Evolutionary conservation across 805 yeast species (phyloP), one percentile per base, ranked within the genome.

Genomic region (Myxozyma kluyveri): DNA sequence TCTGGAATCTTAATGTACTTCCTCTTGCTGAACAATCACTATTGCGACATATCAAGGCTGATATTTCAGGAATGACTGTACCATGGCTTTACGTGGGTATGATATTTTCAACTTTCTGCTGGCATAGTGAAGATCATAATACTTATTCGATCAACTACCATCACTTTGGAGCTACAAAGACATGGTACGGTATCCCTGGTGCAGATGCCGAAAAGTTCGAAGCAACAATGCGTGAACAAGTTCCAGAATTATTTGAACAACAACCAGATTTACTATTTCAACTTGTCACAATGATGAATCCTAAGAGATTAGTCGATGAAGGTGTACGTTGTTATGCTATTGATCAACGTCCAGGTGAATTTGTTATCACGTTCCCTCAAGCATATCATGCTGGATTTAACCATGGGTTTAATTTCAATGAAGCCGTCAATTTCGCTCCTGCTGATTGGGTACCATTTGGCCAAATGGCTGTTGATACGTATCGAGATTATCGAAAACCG

Each of bases 21-120:
- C 72, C 74, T 2, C 60, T 65, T n/a, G 58, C 54, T 35, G 62
- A 64, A 40, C 54, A 60, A 42, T 71, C 74, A 1, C 59, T 71
- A 18, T 65, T 70, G 44, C 61, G 66, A 24, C 58, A 65, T 44
- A 61, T 71, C 45, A 60, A 62, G 39, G 42, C 62, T 9, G 70
- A 67, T 40, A 62, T 91, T 1, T 84, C 96, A 0, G 98, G 98
- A 0, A 90, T 90, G 88, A 89, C 97, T 0, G 78, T 86, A 18
- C 98, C 98, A 0, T 90, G 98, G 98, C 77, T 89, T 2, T 90
- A 90, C 63, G 81, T 90, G 14, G 98, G 98, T 0, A 87, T 95
- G 46, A 74, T 88, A 45, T 82, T 88, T 62, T 85, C 95, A 1
- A 88, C 97, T 0, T 91, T 91, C 65, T 90, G 98, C 68, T 91